Conservation (phyloP, 306 rosid species). For the Rosa chinensis region DNA sequence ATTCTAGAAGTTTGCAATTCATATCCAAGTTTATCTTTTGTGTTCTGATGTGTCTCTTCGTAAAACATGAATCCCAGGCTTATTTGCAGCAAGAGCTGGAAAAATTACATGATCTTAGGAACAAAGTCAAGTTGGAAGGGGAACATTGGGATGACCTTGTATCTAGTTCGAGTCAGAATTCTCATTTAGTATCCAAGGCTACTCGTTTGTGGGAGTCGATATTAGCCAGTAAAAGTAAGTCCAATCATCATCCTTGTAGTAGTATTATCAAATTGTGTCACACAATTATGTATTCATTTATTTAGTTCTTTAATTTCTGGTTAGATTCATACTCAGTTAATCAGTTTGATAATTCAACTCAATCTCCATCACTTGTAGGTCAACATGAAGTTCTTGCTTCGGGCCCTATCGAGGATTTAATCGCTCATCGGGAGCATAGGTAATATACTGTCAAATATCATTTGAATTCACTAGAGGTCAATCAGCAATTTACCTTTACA, state of each 20-base stretch:
- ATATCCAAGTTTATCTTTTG: background rate
- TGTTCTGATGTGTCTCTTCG: slow-evolving; percentile 21
- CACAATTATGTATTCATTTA: background rate
- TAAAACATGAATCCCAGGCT: slow-evolving; percentile 63
- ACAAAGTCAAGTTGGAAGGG: slow-evolving; percentile 98
- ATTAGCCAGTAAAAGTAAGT: slow-evolving; percentile 93
- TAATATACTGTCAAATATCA: too few species aligned
- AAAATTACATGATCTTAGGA: slow-evolving; percentile 89
- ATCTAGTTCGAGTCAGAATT: slow-evolving; percentile 96
- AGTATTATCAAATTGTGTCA: background rate
- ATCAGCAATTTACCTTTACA: too few species aligned
- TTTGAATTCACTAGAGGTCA: too few species aligned
- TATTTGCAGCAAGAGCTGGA: slow-evolving; percentile 99
- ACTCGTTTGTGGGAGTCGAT: slow-evolving; percentile 98
- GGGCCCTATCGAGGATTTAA: too few species aligned
- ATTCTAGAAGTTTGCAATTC: background rate
- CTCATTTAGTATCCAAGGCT: slow-evolving; percentile 96
- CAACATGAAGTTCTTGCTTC: too few species aligned
- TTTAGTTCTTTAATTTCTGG: too few species aligned
- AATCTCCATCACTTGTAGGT: too few species aligned
- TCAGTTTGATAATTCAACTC: too few species aligned
- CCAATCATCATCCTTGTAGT: background rate
- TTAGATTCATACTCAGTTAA: too few species aligned
- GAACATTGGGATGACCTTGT: slow-evolving; percentile 98
- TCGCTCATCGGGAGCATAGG: too few species aligned